Percentiles rank a stretch among this genome's conserved stretches.
Conservation (phyloP, 202 grass and related monocot species). For the Setaria viridis region DNA sequence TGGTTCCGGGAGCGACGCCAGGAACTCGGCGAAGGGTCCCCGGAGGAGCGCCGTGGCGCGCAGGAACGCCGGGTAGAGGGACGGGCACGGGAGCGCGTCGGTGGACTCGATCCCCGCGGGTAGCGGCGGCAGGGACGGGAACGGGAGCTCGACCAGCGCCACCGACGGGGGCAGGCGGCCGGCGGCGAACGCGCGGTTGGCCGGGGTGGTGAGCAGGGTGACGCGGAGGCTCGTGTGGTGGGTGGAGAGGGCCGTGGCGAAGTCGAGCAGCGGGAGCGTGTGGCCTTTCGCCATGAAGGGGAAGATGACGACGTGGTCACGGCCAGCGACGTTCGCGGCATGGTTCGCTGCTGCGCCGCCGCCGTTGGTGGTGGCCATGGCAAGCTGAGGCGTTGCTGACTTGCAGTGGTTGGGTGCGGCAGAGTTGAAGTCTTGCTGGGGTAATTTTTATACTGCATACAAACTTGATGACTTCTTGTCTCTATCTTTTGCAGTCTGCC, state of each 20-base stretch:
- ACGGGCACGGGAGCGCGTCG: constrained; percentile 50
- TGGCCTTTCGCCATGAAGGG: constrained; percentile 92
- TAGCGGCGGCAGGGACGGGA: constrained; percentile 51
- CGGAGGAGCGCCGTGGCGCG: constrained; percentile 62
- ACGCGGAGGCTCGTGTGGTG: constrained; percentile 54
- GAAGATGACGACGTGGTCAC: constrained; percentile 69
- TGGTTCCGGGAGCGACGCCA: constrained; percentile 42
- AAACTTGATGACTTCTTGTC: too few species aligned
- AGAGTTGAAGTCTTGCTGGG: not conserved
- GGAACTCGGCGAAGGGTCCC: constrained; percentile 44
- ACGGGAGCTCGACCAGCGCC: constrained; percentile 46
- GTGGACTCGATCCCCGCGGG: constrained; percentile 63
- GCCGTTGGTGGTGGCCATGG: constrained; percentile 22
- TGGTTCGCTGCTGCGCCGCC: not conserved
- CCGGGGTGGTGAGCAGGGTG: constrained; percentile 67
- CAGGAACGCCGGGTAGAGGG: constrained; percentile 65
- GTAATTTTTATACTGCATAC: not conserved
- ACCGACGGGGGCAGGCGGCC: constrained; percentile 43
- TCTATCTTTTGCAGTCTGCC: too few species aligned
- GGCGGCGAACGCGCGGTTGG: constrained; percentile 53
- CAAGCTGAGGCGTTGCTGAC: not conserved
- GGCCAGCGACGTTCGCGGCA: constrained; percentile 13
- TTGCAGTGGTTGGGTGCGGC: not conserved
- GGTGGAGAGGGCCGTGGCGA: constrained; percentile 50
- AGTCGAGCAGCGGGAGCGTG: constrained; percentile 67